phyloP scores from a whole-genome alignment of 352 stramenopile species.

The Phytopythium mirpurense region DNA sequence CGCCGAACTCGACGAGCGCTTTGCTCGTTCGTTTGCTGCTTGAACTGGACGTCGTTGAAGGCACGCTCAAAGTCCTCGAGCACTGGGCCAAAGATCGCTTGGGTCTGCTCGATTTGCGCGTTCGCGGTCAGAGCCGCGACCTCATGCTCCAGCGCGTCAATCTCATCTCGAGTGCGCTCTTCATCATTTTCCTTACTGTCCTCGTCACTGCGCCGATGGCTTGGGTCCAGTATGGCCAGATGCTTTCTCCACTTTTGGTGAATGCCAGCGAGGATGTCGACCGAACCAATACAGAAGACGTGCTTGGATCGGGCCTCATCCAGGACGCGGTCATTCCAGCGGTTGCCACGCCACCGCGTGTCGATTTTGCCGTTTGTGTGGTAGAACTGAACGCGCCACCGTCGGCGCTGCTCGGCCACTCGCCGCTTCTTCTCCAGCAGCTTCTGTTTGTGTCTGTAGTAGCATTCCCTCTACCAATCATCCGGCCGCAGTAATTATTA shows the following conservation, averaged over 20 bases:
- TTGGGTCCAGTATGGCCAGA: slow-evolving; percentile 10
- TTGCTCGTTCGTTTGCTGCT: slow-evolving; percentile 20
- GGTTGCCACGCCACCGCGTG: slow-evolving; percentile 41
- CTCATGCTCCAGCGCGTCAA: slow-evolving; percentile 2
- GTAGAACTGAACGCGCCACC: slow-evolving; percentile 46
- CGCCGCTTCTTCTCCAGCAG: slow-evolving; percentile 21
- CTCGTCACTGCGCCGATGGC: neutral
- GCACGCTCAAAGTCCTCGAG: slow-evolving; percentile 47
- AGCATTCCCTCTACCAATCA: slow-evolving; percentile 49
- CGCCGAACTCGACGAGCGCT: neutral
- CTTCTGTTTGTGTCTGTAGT: slow-evolving; percentile 35
- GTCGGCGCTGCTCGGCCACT: slow-evolving; percentile 44
- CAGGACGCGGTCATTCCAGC: slow-evolving; percentile 41
- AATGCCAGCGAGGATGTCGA: slow-evolving; percentile 44
- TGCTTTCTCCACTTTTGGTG: slow-evolving; percentile 45
- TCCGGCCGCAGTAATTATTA: neutral
- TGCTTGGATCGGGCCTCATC: slow-evolving; percentile 43
- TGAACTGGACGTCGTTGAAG: slow-evolving; percentile 34
- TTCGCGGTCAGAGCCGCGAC: slow-evolving; percentile 4
- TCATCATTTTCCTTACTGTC: slow-evolving; percentile 14
- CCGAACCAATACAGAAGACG: slow-evolving; percentile 42
- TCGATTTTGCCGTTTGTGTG: slow-evolving; percentile 55
- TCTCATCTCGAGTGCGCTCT: slow-evolving; percentile 7
- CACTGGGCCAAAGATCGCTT: slow-evolving; percentile 57
- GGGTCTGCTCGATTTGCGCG: slow-evolving; percentile 53